phyloP scores from a whole-genome alignment of 768 basidiomycete species.

The Sutorius australiensis region DNA sequence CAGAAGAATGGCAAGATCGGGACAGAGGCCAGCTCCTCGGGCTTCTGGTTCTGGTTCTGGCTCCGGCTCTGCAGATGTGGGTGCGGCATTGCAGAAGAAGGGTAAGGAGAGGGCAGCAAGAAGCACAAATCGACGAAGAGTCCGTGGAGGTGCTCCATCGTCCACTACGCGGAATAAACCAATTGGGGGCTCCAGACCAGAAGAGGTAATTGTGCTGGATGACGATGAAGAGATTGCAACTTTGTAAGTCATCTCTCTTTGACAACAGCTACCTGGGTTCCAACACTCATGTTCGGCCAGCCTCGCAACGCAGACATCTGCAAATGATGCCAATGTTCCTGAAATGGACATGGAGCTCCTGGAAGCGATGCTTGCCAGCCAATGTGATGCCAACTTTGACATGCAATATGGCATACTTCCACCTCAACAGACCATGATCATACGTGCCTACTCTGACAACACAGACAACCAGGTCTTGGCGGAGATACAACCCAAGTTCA shows the following conservation, averaged over 20 bases:
- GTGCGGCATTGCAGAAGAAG: slow-evolving; percentile 76
- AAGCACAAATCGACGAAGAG: slow-evolving; percentile 61
- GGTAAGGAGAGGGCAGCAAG: slow-evolving; percentile 60
- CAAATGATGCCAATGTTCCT: slow-evolving; percentile 12
- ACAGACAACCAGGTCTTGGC: slow-evolving; percentile 84
- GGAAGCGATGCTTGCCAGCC: slow-evolving; percentile 25
- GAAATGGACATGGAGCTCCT: slow-evolving; percentile 24
- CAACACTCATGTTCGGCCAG: slow-evolving; percentile 3
- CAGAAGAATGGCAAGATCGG: slow-evolving; percentile 24
- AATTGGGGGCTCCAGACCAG: slow-evolving; percentile 7
- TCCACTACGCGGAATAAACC: slow-evolving; percentile 7
- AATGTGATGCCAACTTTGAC: slow-evolving; percentile 61
- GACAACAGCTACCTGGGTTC: neutral
- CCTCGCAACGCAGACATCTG: slow-evolving; percentile 16
- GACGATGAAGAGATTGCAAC: slow-evolving; percentile 44
- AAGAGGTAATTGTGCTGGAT: slow-evolving; percentile 15
- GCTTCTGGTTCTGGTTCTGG: slow-evolving; percentile 2
- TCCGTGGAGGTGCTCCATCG: slow-evolving; percentile 66
- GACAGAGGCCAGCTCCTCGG: slow-evolving; percentile 9
- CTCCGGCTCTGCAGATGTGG: slow-evolving; percentile 36
- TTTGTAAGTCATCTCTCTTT: slow-evolving; percentile 45
- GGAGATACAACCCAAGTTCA: slow-evolving; percentile 86
- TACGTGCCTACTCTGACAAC: slow-evolving; percentile 89
- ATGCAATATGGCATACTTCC: slow-evolving; percentile 73
- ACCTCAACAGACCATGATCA: slow-evolving; percentile 76